Base-by-base conservation (phyloP, 164 flowering plant species). In the Annona squamosa region DNA sequence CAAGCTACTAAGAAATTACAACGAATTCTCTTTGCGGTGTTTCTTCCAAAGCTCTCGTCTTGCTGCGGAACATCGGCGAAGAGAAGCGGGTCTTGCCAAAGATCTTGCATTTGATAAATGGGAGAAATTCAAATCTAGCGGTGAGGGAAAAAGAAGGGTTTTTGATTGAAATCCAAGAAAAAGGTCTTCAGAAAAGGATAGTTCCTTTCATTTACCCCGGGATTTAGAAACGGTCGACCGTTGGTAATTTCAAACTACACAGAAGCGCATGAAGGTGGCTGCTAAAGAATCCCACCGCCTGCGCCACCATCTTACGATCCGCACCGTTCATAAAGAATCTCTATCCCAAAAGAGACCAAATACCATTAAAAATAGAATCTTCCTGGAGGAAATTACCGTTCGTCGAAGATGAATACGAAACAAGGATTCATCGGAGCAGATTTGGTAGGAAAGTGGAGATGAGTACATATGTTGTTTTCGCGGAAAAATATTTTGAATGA, bases 11-110 rank as follows among this genome's bases (percentile, higher is more conserved):
- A 48, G 65, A 52, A 61, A n/a, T 73, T 71, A 70, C 57, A 68
- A 26, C 46, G 59, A 19, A 3, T 56, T 70, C 47, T 57, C 46
- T 37, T 48, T 19, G 46, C 62, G 9, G 48, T 56, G 37, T 5
- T 45, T 45, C 41, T 9, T 52, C 56, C 67, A 2, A 46, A 75
- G 70, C 46, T 62, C 12, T 75, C 69, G 42, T 77, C 80, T 70
- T 85, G 85, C 61, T 71, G 79, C 79, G 87, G 81, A 84, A 80
- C 88, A 71, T 89, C 92, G 3, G 92, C 82, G 65, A 84, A 75
- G 62, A 88, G 88, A 84, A 89, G 89, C 45, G 93, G 92, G 83
- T 91, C 92, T 75, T 76, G 75, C 87, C 90, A 88, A 70, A 75
- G 81, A 64, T 77, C 81, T 45, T 75, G 82, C 89, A 83, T 52